Base-by-base conservation (phyloP, 306 rosid species). In the Glycine latifolia region DNA sequence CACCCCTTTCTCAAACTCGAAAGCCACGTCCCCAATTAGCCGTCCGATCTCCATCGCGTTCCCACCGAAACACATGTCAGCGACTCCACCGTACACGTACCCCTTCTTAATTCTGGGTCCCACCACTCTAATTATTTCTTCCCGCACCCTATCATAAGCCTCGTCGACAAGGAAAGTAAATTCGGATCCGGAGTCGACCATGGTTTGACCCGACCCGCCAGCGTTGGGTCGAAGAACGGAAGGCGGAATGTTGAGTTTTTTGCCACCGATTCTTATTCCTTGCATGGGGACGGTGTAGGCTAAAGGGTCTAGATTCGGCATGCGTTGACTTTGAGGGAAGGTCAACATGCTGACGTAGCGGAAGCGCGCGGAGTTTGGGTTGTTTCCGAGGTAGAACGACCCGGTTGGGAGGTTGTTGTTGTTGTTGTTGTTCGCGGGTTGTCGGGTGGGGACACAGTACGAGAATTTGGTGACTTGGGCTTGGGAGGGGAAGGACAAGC, bases 161-260 rank as follows among this genome's bases (percentile, higher is more conserved):
- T 81, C 96, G 35, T 91, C 99, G 56, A 91, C 97, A 0, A 93
- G 10, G 49, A 67, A 91, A 0, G 92, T 90, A 54, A 95, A 83
- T 11, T 95, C 97, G 46, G 97, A 89, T 0, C 98, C 99, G 0
- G 99, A 95, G 65, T 95, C 99, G 0, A 95, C 50, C 86, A 95
- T 91, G 50, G 99, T 95, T 17, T 95, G 99, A 72, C 99, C 99
- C 79, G 98, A 66, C 17, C 99, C 98, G 6, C 94, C 67, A 0
- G 90, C 70, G 66, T 91, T 76, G 2, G 96, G 99, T 9, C 60
- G 86, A 67, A 95, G 93, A 43, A 82, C 86, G 0, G 97, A 4
- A 0, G 93, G 76, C 0, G 71, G 48, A 1, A 95, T 91, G 53
- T 62, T 68, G 10, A 95, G 83, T 46, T 10, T 81, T 1, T 73